Percentiles rank a stretch among this genome's conserved stretches.
Evolutionary conservation across 805 yeast species (phyloP).

Genomic region (Clavispora phyllophila): DNA sequence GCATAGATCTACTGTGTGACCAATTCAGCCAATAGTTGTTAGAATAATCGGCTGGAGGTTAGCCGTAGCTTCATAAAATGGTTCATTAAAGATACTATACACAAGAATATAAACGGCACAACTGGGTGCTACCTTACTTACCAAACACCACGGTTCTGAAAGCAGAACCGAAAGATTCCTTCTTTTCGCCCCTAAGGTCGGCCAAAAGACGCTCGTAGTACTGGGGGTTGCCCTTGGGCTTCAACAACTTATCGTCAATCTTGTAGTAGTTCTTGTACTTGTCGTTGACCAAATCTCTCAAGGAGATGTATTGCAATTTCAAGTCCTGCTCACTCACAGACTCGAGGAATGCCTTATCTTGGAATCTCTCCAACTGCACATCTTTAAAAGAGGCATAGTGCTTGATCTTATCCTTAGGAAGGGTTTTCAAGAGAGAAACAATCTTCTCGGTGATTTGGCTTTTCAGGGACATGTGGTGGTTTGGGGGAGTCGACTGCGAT

Average conservation of each 20-base stretch:
- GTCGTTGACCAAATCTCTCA: conserved; percentile 53
- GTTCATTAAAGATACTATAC: neutral
- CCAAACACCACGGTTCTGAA: conserved; percentile 75
- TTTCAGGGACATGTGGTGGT: conserved; percentile 18
- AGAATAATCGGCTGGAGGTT: no score
- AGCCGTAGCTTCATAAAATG: neutral
- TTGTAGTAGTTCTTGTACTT: conserved; percentile 61
- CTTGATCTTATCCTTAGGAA: conserved; percentile 65
- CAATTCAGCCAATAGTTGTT: no score
- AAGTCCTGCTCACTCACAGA: conserved; percentile 46
- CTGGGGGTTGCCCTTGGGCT: conserved; percentile 81
- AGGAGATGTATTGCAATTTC: conserved; percentile 54
- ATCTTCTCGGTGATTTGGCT: conserved; percentile 52
- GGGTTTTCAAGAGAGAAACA: conserved; percentile 50
- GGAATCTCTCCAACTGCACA: conserved; percentile 45
- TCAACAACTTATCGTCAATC: conserved; percentile 58
- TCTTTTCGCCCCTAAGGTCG: conserved; percentile 67
- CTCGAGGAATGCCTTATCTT: conserved; percentile 31
- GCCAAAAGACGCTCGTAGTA: conserved; percentile 68
- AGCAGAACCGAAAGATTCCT: conserved; percentile 62
- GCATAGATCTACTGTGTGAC: no score
- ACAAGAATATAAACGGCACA: neutral
- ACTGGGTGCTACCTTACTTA: conserved; percentile 30
- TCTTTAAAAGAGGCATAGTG: conserved; percentile 70
- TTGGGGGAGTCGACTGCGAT: neutral